Percentiles rank a stretch among this genome's conserved stretches.
These are phyloP conservation scores for Fusarium longipes DNA, from an alignment of 2,329 filamentous ascomycete species.

Conservation along the genomic window DNA sequence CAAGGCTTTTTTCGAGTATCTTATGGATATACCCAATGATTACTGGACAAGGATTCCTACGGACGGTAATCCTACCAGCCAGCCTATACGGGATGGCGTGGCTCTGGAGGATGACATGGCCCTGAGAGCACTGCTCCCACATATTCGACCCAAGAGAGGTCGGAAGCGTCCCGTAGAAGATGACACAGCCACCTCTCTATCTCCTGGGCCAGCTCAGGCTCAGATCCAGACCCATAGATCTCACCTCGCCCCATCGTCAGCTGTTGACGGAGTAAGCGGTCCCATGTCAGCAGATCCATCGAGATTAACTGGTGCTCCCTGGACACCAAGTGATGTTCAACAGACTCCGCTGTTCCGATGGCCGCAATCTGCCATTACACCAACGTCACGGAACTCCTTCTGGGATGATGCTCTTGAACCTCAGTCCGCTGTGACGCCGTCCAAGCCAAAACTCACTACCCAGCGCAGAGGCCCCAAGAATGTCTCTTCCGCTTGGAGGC, in stretches of 20 bases:
- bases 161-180: conserved; percentile 73
- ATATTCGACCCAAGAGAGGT: conserved; percentile 73
- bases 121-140: conserved; percentile 82
- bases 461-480: conserved; percentile 81
- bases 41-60: conserved; percentile 84
- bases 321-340: conserved; percentile 50
- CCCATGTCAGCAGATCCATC: conserved; percentile 61
- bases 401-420: conserved; percentile 72
- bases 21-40: conserved; percentile 78
- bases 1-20: conserved; percentile 93
- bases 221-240: conserved; percentile 73
- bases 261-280: conserved; percentile 58
- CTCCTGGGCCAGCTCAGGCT: conserved; percentile 49
- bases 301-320: conserved; percentile 52
- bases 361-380: conserved; percentile 82
- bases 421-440: conserved; percentile 78
- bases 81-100: conserved; percentile 81
- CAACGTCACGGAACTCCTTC: conserved; percentile 64
- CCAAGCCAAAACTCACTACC: conserved; percentile 59
- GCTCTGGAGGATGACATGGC: conserved; percentile 89
- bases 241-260: conserved; percentile 66
- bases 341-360: conserved; percentile 75
- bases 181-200: conserved; percentile 57
- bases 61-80: conserved; percentile 69
- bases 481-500: conserved; percentile 91